phyloP scores from a whole-genome alignment of 2,329 filamentous ascomycete species.

The Nectriaceae sp. region DNA sequence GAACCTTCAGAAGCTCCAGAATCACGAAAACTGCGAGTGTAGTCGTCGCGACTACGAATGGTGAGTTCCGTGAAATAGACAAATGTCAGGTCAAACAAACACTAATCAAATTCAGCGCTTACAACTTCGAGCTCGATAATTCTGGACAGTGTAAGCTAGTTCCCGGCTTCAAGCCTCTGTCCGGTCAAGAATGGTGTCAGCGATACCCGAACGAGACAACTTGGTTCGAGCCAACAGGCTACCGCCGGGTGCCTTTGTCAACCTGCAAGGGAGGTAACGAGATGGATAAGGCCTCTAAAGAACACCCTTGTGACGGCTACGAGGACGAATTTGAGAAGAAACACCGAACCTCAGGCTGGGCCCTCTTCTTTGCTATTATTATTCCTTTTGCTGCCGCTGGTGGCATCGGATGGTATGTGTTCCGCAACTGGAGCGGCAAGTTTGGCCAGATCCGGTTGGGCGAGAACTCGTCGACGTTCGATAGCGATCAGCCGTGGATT shows the following conservation, averaged over 20 bases:
- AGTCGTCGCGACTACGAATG: slow-evolving; percentile 89
- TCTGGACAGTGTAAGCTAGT: slow-evolving; percentile 81
- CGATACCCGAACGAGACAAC: slow-evolving; percentile 69
- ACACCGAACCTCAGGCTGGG: slow-evolving; percentile 69
- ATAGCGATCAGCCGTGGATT: slow-evolving; percentile 75
- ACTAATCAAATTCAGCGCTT: slow-evolving; percentile 64
- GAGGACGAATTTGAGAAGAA: slow-evolving; percentile 78
- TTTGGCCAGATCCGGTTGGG: slow-evolving; percentile 92
- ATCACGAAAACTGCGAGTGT: slow-evolving; percentile 79
- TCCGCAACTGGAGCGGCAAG: slow-evolving; percentile 81
- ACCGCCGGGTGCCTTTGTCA: slow-evolving; percentile 84
- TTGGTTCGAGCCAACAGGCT: slow-evolving; percentile 84
- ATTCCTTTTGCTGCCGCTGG: slow-evolving; percentile 72
- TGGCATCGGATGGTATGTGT: slow-evolving; percentile 81
- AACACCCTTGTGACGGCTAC: slow-evolving; percentile 69
- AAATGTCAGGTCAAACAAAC: background rate
- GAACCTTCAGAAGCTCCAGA: slow-evolving; percentile 70
- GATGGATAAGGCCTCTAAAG: slow-evolving; percentile 64
- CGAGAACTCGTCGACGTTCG: slow-evolving; percentile 59
- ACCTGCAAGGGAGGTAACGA: slow-evolving; percentile 80
- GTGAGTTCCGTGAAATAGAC: slow-evolving; percentile 49
- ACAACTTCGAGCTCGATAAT: slow-evolving; percentile 82
- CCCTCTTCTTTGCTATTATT: slow-evolving; percentile 82
- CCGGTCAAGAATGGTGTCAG: slow-evolving; percentile 52
- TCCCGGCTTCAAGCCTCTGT: slow-evolving; percentile 64